Evolutionary conservation across 2,329 filamentous ascomycete species (phyloP), one percentile per base, ranked within the genome.

Genomic region (Golovinomyces cichoracearum): DNA sequence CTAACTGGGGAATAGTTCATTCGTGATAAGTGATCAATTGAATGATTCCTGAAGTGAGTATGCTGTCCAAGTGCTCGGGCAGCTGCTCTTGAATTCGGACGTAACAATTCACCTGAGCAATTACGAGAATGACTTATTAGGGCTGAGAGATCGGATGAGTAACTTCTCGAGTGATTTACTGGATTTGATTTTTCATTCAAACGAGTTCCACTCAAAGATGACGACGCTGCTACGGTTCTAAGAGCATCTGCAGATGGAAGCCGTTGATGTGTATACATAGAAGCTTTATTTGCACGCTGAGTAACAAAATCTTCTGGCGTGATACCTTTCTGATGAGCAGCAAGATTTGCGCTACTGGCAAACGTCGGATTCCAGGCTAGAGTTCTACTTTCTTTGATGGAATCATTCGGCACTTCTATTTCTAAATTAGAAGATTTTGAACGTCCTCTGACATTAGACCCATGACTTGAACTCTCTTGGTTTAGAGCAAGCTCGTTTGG

Each of bases 271-370:
- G 67, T 64, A 60, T 74, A 72, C 37, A 71, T 57, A 15, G 76
- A 70, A 45, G 69, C 67, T 17, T 70, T 67, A 12, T 74, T 68
- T 21, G 78, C 79, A 52, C 83, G 76, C 55, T 88, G 79, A 56
- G 84, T 76, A 5, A 93, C 83, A 63, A 80, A 93, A 56, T 92
- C 76, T 60, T 93, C 83, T 0, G 84, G 71, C 4, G 79, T 81
- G 12, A 93, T 59, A 7, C 63, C 65, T 38, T 54, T 56, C 62
- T 45, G 50, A 12, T 49, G 49, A 25, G 66, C 63, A 17, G 67
- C 25, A 15, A 26, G 29, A 40, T 21, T 66, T 9, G 67, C 67
- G 31, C 66, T 63, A 31, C 69, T 64, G 2, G 67, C 66, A 58
- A 74, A 73, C 31, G 72, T 77, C 5, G 86, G 84, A 55, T 85